These are phyloP conservation scores for Acanthamoeba royreba DNA, from an alignment of 208 protist species.

Conservation along the genomic window DNA sequence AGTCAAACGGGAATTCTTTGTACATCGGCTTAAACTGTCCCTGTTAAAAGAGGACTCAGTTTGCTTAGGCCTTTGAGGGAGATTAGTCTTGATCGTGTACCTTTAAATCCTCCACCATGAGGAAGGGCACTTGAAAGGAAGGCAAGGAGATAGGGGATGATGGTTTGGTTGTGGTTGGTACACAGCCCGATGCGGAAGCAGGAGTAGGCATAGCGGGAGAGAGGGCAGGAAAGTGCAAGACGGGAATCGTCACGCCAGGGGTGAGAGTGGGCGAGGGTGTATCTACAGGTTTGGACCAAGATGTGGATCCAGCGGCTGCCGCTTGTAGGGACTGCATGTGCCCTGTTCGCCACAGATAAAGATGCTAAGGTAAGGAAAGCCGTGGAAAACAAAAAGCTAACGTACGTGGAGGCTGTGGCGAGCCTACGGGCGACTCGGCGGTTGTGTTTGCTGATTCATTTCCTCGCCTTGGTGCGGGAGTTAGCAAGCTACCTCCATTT, in stretches of 20 bases:
- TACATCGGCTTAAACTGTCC: conserved; percentile 10
- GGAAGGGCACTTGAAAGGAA: not conserved
- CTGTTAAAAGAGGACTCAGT: not conserved
- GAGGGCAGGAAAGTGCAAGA: not conserved
- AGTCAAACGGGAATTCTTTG: not conserved
- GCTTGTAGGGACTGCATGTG: no score
- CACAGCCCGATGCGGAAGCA: not conserved
- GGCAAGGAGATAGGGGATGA: not conserved
- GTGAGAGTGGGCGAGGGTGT: no score
- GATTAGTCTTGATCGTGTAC: not conserved
- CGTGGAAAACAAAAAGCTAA: not conserved
- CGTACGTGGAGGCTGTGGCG: not conserved
- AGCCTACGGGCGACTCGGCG: not conserved
- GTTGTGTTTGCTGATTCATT: conserved; percentile 4
- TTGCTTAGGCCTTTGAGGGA: not conserved
- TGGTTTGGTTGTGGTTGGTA: not conserved
- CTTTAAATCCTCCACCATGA: conserved; percentile 29
- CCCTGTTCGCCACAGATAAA: no score
- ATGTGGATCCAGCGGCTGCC: no score
- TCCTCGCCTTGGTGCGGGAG: not conserved
- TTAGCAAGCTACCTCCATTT: not conserved
- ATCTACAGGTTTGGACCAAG: no score
- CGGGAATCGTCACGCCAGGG: no score
- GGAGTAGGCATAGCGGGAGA: not conserved
- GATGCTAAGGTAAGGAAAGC: not conserved